Evolutionary conservation across 2,329 filamentous ascomycete species (phyloP).

Genomic region (Fusarium chaquense): DNA sequence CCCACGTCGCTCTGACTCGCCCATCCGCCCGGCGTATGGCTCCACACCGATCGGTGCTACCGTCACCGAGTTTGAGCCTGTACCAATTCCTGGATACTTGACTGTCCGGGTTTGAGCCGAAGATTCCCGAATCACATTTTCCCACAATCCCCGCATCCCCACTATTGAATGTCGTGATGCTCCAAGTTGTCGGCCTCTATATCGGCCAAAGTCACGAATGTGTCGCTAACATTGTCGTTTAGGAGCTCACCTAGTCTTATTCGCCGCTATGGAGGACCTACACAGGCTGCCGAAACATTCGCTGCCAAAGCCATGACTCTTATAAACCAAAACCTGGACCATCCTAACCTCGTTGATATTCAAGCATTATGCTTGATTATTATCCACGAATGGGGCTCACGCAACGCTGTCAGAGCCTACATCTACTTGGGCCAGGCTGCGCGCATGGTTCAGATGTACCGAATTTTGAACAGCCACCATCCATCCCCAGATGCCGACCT

Average conservation of each 20-base stretch:
- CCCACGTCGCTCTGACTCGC: conserved; percentile 37
- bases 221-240: conserved; percentile 27
- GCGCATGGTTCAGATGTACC: conserved; percentile 74
- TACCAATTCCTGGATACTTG: conserved; percentile 9
- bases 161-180: conserved; percentile 1
- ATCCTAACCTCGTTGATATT: conserved; percentile 70
- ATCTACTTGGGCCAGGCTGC: conserved; percentile 72
- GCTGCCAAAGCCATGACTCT: conserved; percentile 68
- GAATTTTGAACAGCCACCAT: conserved; percentile 68
- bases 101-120: conserved; percentile 43
- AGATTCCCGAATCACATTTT: conserved; percentile 28
- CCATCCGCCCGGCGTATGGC: conserved; percentile 42
- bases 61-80: conserved; percentile 37
- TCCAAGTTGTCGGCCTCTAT: neutral
- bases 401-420: conserved; percentile 72
- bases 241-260: conserved; percentile 69
- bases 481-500: conserved; percentile 65
- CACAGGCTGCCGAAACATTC: conserved; percentile 69
- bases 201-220: neutral
- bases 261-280: conserved; percentile 69
- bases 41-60: conserved; percentile 45
- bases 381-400: conserved; percentile 72
- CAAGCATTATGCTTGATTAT: conserved; percentile 71
- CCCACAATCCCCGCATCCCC: conserved; percentile 9
- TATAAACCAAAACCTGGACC: conserved; percentile 69